phyloP scores from a whole-genome alignment of 129 eudicot genomes.

The Arctium lappa region DNA sequence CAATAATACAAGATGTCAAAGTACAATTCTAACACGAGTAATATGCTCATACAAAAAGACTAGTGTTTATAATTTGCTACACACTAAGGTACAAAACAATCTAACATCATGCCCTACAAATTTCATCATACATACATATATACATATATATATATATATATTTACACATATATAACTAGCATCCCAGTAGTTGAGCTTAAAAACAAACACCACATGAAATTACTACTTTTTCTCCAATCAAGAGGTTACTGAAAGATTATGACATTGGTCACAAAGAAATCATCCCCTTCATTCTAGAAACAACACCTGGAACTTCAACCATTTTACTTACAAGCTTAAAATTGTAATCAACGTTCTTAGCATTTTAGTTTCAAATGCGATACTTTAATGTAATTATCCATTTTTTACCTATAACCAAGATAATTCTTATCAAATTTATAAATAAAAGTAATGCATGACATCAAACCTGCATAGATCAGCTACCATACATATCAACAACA shows the following conservation, averaged over 20 bases:
- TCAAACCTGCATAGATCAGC: not conserved
- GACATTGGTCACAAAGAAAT: not conserved
- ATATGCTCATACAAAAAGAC: not conserved
- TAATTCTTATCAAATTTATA: not conserved
- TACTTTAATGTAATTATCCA: not conserved
- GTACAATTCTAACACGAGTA: not conserved
- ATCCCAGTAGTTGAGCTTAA: slow-evolving; percentile 3
- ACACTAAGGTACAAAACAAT: not conserved
- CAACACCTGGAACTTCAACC: not conserved
- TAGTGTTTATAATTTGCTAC: too few relatives aligned
- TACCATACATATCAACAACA: not conserved
- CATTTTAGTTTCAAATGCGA: not conserved
- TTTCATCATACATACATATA: not conserved
- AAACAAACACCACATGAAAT: not conserved
- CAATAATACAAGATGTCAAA: not conserved
- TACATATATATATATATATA: too few relatives aligned
- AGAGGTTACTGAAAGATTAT: not conserved
- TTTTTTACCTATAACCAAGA: not conserved
- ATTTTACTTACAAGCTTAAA: not conserved
- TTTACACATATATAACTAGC: not conserved
- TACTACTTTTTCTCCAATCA: not conserved
- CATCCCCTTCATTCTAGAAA: not conserved
- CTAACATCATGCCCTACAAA: not conserved
- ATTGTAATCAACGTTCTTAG: not conserved
- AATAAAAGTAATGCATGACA: not conserved